phyloP scores from a whole-genome alignment of 2,329 filamentous ascomycete species.

The Graphilbum sp. region DNA sequence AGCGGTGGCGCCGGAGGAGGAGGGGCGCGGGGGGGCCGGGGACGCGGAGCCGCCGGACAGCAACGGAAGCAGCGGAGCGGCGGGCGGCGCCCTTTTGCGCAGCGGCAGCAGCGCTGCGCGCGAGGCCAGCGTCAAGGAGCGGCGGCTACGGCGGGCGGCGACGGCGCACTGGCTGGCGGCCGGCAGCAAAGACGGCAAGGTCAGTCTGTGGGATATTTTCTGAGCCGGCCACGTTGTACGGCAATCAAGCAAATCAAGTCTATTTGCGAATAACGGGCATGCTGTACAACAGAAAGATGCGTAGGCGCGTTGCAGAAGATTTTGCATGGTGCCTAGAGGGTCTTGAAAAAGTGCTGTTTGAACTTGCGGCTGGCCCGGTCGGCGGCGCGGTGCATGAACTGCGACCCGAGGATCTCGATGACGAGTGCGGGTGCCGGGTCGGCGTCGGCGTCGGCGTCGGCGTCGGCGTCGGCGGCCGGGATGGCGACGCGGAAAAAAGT shows the following conservation, averaged over 20 bases:
- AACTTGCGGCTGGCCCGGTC: conserved; percentile 87
- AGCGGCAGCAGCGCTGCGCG: conserved; percentile 9
- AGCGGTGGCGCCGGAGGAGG: conserved; percentile 14
- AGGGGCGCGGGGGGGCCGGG: neutral
- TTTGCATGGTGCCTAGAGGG: conserved; percentile 36
- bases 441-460: conserved; percentile 29
- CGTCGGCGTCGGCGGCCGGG: conserved; percentile 18
- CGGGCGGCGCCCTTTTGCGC: neutral
- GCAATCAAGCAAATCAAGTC: too few relatives aligned
- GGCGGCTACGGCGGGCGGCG: conserved; percentile 46
- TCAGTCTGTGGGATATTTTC: conserved; percentile 93
- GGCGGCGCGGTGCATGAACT: conserved; percentile 67
- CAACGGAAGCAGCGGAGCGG: neutral
- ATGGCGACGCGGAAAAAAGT: conserved; percentile 70
- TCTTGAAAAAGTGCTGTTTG: conserved; percentile 63
- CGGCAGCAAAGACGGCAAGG: conserved; percentile 86
- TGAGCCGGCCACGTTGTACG: conserved; percentile 16
- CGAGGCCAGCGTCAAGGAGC: conserved; percentile 40
- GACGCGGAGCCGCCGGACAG: neutral
- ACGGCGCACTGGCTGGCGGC: conserved; percentile 76
- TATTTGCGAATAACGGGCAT: too few relatives aligned
- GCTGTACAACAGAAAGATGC: too few relatives aligned
- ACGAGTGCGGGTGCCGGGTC: conserved; percentile 31
- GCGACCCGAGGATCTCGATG: conserved; percentile 77
- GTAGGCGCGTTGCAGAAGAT: too few relatives aligned